Percentiles rank a stretch among this genome's conserved stretches.
Evolutionary conservation across 192 early-diverging fungal species (phyloP).

Genomic region (Rhizoclosmatium sp.): DNA sequence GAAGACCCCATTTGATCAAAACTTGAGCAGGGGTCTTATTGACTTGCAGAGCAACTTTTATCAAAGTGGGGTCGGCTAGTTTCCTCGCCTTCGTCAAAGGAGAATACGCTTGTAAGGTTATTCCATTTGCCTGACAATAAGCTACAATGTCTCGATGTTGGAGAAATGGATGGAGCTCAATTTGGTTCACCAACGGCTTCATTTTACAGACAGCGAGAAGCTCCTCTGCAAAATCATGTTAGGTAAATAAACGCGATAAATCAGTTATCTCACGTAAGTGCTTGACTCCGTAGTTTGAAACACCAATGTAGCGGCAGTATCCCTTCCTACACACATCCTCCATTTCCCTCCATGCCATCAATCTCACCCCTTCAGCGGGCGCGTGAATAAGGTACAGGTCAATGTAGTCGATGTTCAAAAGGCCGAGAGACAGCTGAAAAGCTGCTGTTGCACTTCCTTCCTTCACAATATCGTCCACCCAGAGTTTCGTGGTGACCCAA

Average conservation of each 20-base stretch:
- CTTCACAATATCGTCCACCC: conserved; percentile 68
- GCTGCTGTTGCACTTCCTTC: conserved; percentile 53
- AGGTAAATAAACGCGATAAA: background rate
- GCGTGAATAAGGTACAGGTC: conserved; percentile 76
- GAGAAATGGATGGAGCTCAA: conserved; percentile 84
- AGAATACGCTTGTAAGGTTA: conserved; percentile 83
- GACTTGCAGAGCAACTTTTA: conserved; percentile 59
- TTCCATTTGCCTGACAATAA: conserved; percentile 73
- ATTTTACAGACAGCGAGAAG: conserved; percentile 72
- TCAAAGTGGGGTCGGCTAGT: conserved; percentile 56
- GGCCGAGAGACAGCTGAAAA: conserved; percentile 59
- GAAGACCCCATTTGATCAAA: conserved; percentile 67
- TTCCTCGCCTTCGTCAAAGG: conserved; percentile 60
- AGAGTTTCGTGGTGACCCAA: conserved; percentile 74
- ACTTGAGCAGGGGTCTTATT: conserved; percentile 64
- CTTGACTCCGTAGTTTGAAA: conserved; percentile 75
- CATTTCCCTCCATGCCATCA: conserved; percentile 82
- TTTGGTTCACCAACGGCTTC: conserved; percentile 84
- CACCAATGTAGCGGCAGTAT: conserved; percentile 82
- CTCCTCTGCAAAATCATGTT: conserved; percentile 48
- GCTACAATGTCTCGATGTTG: conserved; percentile 76
- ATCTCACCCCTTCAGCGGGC: conserved; percentile 33
- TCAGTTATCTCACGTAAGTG: conserved; percentile 11
- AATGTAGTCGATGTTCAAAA: conserved; percentile 62
- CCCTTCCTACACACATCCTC: conserved; percentile 76